Evolutionary conservation across 345 rosid genomes (phyloP), one percentile per base, ranked within the genome.

Genomic region (Draba incana): DNA sequence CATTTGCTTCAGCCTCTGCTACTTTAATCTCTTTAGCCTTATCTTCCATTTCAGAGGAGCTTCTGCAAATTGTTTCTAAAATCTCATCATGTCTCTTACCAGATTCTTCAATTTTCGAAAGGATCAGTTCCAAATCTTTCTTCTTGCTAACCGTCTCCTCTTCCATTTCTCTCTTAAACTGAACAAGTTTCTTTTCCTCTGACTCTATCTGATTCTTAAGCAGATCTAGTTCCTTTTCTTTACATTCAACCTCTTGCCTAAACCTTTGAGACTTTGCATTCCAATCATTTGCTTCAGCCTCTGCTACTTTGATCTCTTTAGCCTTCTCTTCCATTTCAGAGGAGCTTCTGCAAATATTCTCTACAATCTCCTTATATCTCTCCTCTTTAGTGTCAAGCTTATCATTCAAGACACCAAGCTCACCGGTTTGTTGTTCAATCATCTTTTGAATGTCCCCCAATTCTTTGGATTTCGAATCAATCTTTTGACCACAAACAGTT

Each of bases 151-250:
- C 10, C 14, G 39, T 56, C 38, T 53, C 70, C 46, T 52, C 68
- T 44, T 62, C 43, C 11, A 70, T n/a, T 30, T 23, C 55, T 6
- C 16, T 51, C n/a, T 6, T 20, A 15, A 41, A 13, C 52, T 66
- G 61, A 53, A 33, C 5, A 28, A 28, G 31, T 28, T 28, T 28
- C 25, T 57, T 9, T 39, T 23, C 52, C 52, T 57, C 52, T 28
- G 58, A 64, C 12, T 55, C 57, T 30, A 64, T 47, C 70, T 62
- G 63, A 48, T 64, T 47, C 33, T 37, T 56, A 14, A 63, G 57
- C 51, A 43, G 38, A 33, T 33, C 13, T 24, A 62, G 55, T n/a
- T 70, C 62, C 28, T 70, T 43, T 16, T 62, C 49, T 54, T 37
- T 71, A 45, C 9, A 46, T 70, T 43, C 5, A 43, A 52, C 42